Percentiles rank a stretch among this genome's conserved stretches.
phyloP scores from a whole-genome alignment of 805 yeast species.

The Candida orba region DNA sequence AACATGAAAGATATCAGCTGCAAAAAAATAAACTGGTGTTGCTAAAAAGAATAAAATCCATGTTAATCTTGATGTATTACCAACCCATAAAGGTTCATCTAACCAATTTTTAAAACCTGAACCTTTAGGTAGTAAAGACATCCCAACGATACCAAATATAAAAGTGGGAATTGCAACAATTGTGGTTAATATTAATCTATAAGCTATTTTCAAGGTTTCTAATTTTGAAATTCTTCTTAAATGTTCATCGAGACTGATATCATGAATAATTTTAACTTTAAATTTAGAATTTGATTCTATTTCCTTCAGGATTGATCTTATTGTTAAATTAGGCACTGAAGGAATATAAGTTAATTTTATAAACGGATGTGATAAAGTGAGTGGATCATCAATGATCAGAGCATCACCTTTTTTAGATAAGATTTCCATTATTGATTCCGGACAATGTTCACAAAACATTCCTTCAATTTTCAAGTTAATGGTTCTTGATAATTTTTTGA shows the following conservation, averaged over 20 bases:
- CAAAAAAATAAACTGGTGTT: slow-evolving; percentile 68
- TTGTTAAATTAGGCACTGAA: slow-evolving; percentile 41
- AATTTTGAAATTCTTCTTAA: slow-evolving; percentile 39
- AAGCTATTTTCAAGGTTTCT: slow-evolving; percentile 41
- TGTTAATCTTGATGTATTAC: slow-evolving; percentile 51
- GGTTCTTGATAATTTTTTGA: slow-evolving; percentile 43
- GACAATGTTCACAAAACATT: slow-evolving; percentile 69
- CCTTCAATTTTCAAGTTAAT: slow-evolving; percentile 53
- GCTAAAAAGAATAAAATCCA: slow-evolving; percentile 61
- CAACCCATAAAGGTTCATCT: slow-evolving; percentile 55
- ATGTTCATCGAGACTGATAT: slow-evolving; percentile 57
- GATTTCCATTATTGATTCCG: slow-evolving; percentile 43
- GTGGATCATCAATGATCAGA: slow-evolving; percentile 46
- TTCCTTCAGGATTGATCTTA: slow-evolving; percentile 47
- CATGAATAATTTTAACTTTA: slow-evolving; percentile 45
- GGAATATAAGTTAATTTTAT: slow-evolving; percentile 64
- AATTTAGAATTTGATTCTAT: slow-evolving; percentile 41
- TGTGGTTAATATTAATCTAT: slow-evolving; percentile 42
- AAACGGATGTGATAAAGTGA: slow-evolving; percentile 48
- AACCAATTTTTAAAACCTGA: slow-evolving; percentile 44
- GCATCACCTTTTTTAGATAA: slow-evolving; percentile 50
- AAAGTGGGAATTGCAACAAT: slow-evolving; percentile 61
- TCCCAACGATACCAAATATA: slow-evolving; percentile 59
- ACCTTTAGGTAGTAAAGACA: slow-evolving; percentile 45
- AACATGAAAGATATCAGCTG: slow-evolving; percentile 64